Evolutionary conservation across 176 grass and related monocot species (phyloP), one percentile per base, ranked within the genome.

Genomic region (Rhynchospora breviuscula): DNA sequence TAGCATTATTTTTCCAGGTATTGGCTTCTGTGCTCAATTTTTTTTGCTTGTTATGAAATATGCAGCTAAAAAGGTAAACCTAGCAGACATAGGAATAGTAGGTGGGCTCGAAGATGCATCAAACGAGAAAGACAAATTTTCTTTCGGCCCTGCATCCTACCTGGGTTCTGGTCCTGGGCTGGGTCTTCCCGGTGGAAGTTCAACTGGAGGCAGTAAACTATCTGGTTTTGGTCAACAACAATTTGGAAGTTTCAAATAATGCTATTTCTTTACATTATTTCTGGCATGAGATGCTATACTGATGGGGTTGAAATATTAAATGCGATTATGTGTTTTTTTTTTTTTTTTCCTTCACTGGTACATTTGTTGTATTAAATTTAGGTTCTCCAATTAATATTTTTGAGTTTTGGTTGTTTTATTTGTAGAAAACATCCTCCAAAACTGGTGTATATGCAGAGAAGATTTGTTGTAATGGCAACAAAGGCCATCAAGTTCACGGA

Each of bases 21-120:
- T 62, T 62, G n/a, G 17, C 6, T 51, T 13, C 44, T 76, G 22
- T 77, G 10, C 49, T 77, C 29, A 53, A 31, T 43, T 0, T 56
- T 51, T 77, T 12, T 54, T 76, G 21, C 4, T 53, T 47, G 48
- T 75, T 54, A 57, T 78, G 73, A 57, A 78, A 84, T 81, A 81
- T 90, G 81, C 93, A 99, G 97, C 97, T 33, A 99, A 96, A 84
- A 99, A 99, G 78, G 97, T 99, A 76, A 92, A 96, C 83, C 79
- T 99, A 60, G 80, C 93, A 8, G 93, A 99, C 7, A 91, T 95
- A 81, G 97, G 97, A 15, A 90, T 99, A 9, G 88, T 99, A 11
- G 97, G 97, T 49, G 97, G 81, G 13, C 91, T 99, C 10, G 31
- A 80, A 64, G 93, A 96, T 88, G 84, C 82, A n/a, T 88, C 80